phyloP scores from a whole-genome alignment of 495 filamentous ascomycete genomes.

The Lophiostoma macrostomum region DNA sequence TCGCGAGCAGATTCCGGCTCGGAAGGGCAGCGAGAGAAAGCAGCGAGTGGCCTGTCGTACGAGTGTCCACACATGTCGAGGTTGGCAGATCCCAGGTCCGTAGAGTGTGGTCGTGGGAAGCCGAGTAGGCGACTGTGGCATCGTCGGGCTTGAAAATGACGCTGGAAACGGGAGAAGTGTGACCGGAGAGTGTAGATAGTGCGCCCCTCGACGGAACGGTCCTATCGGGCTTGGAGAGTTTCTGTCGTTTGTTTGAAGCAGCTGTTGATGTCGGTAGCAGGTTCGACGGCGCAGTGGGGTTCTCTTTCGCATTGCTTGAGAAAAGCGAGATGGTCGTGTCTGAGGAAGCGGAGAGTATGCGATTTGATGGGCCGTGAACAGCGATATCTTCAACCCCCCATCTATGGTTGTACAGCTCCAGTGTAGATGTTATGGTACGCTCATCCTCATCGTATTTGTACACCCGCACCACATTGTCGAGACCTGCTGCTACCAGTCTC shows the following conservation, averaged over 20 bases:
- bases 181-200: conserved; percentile 66
- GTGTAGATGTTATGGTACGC: conserved; percentile 60
- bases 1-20: conserved; percentile 68
- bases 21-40: conserved; percentile 69
- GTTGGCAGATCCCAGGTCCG: conserved; percentile 90
- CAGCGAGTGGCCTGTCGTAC: conserved; percentile 77
- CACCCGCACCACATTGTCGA: conserved; percentile 78
- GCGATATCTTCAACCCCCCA: conserved; percentile 69
- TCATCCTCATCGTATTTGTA: conserved; percentile 74
- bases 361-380: conserved; percentile 69
- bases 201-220: conserved; percentile 72
- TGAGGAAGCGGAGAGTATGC: conserved; percentile 75
- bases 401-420: conserved; percentile 87
- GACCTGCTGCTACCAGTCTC: conserved; percentile 72
- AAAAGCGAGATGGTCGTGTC: conserved; percentile 83
- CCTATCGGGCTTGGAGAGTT: conserved; percentile 58
- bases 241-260: conserved; percentile 69
- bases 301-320: conserved; percentile 70
- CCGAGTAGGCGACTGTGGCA: conserved; percentile 82
- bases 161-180: conserved; percentile 68
- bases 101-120: conserved; percentile 83
- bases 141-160: conserved; percentile 81
- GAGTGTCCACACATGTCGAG: conserved; percentile 64
- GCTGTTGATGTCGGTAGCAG: conserved; percentile 56
- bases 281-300: conserved; percentile 63